These are phyloP conservation scores for Hura crepitans DNA, from an alignment of 441 rosid species.

Conservation along the genomic window DNA sequence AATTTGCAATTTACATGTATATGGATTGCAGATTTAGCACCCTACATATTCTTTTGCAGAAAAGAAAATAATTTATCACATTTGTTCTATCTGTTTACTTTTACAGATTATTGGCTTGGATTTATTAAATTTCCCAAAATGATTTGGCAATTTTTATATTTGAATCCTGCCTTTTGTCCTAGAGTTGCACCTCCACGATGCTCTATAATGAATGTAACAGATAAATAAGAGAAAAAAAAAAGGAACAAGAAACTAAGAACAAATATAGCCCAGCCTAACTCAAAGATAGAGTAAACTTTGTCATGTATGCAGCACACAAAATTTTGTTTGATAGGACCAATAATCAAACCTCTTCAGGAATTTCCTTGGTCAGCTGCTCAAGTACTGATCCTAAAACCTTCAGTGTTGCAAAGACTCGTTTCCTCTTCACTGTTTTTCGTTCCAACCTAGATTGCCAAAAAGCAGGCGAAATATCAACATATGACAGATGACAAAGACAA, in stretches of 20 bases:
- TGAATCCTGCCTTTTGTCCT: background rate
- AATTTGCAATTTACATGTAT: background rate
- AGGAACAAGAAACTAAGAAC: background rate
- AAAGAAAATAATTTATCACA: background rate
- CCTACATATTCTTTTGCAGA: background rate
- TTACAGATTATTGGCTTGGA: background rate
- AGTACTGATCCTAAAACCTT: constrained; percentile 83
- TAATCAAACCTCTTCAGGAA: constrained; percentile 80
- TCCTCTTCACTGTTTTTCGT: constrained; percentile 74
- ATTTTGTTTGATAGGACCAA: constrained; percentile 18
- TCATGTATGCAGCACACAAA: constrained; percentile 1
- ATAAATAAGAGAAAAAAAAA: background rate
- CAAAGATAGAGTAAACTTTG: background rate
- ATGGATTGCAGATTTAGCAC: background rate
- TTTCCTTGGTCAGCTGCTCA: constrained; percentile 70
- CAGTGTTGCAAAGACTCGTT: constrained; percentile 76
- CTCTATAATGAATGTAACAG: background rate
- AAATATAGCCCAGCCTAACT: background rate
- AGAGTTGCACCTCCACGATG: background rate
- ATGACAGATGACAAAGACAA: background rate
- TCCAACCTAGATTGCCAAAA: constrained; percentile 60
- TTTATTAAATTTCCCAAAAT: too few relatives aligned
- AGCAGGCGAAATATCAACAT: constrained; percentile 9
- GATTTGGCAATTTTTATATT: background rate
- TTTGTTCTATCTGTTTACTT: background rate